Base-by-base conservation (phyloP, 2,329 filamentous ascomycete species). In the Coniochaeta prunicola region DNA sequence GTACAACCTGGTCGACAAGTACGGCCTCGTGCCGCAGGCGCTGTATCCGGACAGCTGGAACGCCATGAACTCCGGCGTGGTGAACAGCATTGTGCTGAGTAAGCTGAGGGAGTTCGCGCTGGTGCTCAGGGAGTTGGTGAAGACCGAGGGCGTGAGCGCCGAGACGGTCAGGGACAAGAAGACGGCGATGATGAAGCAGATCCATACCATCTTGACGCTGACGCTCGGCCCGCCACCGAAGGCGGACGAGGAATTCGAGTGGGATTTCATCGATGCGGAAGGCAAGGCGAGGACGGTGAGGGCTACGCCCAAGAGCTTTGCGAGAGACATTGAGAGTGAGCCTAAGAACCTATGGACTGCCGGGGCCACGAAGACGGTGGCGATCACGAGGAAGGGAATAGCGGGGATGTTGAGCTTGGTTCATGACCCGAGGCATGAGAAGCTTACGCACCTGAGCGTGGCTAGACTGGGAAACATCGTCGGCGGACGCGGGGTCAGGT, bases 91-190 rank as follows among this genome's bases (percentile, higher is more conserved):
- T 31, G 79, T 96, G 62, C 92, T 90, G 12, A 92, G 87, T 19
- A 96, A 96, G 75, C 81, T 96, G 34, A 87, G 92, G n/a, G 91
- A 96, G 72, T 87, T 91, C 65, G 91, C 88, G 1, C 74, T 96
- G n/a, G 76, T 79, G 28, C 79, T 96, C 12, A 84, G 91, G n/a
- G 72, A 74, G 1, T 70, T 92, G 48, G 75, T 79, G 36, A 67
- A 64, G 13, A 68, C 65, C 19, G 64, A 75, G 53, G 68, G 72
- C 2, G 67, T 74, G 17, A 70, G 54, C 59, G 74, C 63, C 62
- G 74, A 64, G 63, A 73, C 60, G 63, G 73, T 71, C 64, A 84
- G 68, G 64, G 78, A 59, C 19, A 75, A 79, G 61, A 96, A 94
- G 71, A 81, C 84, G 60, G 81, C 81, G 64, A 92, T 94, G 84